Conservation (phyloP, 108 stramenopile genomes). For the Skeletonema menzelii region DNA sequence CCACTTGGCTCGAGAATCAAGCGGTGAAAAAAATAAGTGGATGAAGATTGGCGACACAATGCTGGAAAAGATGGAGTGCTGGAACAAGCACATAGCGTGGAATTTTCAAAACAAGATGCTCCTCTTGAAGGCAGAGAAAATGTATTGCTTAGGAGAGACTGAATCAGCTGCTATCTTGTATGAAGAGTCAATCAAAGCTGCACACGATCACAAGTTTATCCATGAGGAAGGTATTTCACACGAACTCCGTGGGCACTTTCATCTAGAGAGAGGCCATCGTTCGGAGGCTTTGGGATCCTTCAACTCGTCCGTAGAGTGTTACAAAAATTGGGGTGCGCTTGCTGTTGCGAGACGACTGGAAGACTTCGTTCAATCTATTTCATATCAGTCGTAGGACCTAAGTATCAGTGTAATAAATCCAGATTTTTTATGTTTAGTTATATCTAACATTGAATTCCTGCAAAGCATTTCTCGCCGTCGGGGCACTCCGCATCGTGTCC, state of each 20-base stretch:
- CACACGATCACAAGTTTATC: conserved; percentile 19
- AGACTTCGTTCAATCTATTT: background rate
- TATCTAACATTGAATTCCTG: background rate
- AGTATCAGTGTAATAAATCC: too few species aligned
- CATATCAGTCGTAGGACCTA: too few species aligned
- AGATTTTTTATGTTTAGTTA: too few species aligned
- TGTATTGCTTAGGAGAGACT: background rate
- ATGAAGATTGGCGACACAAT: background rate
- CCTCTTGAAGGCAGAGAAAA: conserved; percentile 8
- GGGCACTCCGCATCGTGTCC: conserved; percentile 71
- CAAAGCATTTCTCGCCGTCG: conserved; percentile 45
- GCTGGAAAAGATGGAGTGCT: background rate
- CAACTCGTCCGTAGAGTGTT: conserved; percentile 8
- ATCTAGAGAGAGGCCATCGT: conserved; percentile 1
- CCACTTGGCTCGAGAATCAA: background rate
- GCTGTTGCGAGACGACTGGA: conserved; percentile 17
- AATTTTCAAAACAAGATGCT: conserved; percentile 24
- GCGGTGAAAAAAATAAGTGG: background rate
- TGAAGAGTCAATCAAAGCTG: conserved; percentile 12
- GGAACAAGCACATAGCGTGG: background rate
- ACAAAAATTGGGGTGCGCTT: conserved; percentile 13
- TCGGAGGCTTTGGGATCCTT: conserved; percentile 3
- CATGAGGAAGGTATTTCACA: conserved; percentile 8
- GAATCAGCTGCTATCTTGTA: conserved; percentile 7
- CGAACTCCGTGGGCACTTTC: conserved; percentile 15